Conservation (phyloP, 768 basidiomycete species). For the Dentipellis fragilis region DNA sequence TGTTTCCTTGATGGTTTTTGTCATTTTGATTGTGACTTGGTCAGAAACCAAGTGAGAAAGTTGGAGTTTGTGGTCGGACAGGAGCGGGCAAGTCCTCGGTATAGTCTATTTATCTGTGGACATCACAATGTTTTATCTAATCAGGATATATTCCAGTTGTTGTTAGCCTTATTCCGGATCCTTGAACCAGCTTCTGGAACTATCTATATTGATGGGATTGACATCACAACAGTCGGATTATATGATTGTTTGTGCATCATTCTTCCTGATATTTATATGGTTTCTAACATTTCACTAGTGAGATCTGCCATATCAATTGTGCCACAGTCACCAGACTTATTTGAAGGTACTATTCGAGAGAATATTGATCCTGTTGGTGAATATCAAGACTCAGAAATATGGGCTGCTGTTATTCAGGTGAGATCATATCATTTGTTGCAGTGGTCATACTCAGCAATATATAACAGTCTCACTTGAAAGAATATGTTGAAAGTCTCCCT, state of each 20-base stretch:
- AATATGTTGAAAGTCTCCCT: conserved; percentile 54
- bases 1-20: background rate
- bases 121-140: background rate
- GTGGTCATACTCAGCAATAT: too few species aligned
- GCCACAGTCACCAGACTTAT: conserved; percentile 25
- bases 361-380: conserved; percentile 84
- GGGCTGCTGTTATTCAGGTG: conserved; percentile 71
- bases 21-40: background rate
- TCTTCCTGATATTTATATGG: background rate
- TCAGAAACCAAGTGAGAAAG: conserved; percentile 72
- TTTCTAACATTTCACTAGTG: conserved; percentile 30
- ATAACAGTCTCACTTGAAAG: conserved; percentile 51
- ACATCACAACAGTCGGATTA: conserved; percentile 68
- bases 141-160: conserved; percentile 29
- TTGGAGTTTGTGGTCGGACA: conserved; percentile 84
- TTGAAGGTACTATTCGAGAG: conserved; percentile 67
- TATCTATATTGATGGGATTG: conserved; percentile 65
- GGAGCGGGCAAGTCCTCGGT: conserved; percentile 76
- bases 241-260: conserved; percentile 52
- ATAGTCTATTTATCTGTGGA: conserved; percentile 11
- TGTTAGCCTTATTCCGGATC: conserved; percentile 69
- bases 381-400: conserved; percentile 73
- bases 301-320: conserved; percentile 68
- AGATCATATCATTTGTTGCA: background rate
- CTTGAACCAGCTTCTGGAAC: conserved; percentile 61